Conservation (phyloP, 306 rosid genomes). For the Luffa aegyptiaca region DNA sequence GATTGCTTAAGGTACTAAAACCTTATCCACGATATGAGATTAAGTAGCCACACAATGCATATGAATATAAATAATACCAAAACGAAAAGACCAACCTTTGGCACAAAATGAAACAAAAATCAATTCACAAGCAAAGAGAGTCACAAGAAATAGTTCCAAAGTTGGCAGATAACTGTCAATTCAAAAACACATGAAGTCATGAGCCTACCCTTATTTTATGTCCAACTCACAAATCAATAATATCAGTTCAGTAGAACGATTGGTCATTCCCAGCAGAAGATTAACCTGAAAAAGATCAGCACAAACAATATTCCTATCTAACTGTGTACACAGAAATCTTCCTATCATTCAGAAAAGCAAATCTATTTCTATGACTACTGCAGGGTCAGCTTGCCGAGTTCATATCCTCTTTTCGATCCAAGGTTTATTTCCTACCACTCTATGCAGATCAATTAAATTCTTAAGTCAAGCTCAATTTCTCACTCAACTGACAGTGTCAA, state of each 20-base stretch:
- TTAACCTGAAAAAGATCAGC: neutral
- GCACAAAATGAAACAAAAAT: neutral
- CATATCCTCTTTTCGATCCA: neutral
- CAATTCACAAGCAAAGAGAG: neutral
- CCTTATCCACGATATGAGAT: neutral
- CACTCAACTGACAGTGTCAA: constrained; percentile 29
- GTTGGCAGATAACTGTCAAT: neutral
- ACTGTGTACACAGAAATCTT: constrained; percentile 7
- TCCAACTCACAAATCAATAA: constrained; percentile 5
- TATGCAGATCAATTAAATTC: neutral
- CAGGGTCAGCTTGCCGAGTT: neutral
- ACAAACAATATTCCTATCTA: neutral
- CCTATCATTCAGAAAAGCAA: neutral
- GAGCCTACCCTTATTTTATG: neutral
- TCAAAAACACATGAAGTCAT: neutral
- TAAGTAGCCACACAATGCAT: neutral
- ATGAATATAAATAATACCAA: neutral
- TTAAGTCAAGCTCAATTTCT: constrained; percentile 3
- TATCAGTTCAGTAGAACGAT: neutral
- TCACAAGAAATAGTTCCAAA: neutral
- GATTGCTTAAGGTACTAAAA: neutral
- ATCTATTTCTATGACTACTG: neutral
- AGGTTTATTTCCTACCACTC: neutral
- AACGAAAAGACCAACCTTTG: neutral
- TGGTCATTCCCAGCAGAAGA: neutral